These are phyloP conservation scores for Chenopodium quinoa DNA, from an alignment of 148 eudicot species.

Conservation along the genomic window DNA sequence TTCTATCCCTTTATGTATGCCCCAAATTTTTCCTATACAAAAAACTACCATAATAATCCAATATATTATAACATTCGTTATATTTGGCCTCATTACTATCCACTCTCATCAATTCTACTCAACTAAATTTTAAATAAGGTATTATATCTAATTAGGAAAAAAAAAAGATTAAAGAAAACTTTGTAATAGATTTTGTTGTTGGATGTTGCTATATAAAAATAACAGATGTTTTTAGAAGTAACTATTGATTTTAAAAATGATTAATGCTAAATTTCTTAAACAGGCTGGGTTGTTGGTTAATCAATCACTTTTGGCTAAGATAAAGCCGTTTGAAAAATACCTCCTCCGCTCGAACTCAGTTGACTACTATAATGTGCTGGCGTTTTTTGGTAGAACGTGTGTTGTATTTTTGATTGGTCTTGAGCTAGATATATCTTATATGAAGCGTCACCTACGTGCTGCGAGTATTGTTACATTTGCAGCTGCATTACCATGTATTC, in stretches of 20 bases:
- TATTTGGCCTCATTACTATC: no score
- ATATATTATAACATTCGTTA: no score
- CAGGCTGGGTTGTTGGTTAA: conserved; percentile 92
- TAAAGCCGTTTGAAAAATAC: conserved; percentile 35
- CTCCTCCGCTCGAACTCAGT: conserved; percentile 52
- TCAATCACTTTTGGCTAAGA: conserved; percentile 64
- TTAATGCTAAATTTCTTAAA: conserved; percentile 12
- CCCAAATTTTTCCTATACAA: no score
- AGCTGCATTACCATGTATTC: conserved; percentile 45
- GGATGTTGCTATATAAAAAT: no score
- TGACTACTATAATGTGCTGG: conserved; percentile 76
- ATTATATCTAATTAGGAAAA: no score
- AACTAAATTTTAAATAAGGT: no score
- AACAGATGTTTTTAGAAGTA: not conserved
- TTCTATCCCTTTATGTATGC: no score
- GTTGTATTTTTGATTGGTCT: conserved; percentile 87
- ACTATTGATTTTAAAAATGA: not conserved
- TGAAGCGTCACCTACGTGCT: conserved; percentile 54
- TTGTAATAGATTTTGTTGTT: no score
- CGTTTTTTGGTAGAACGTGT: conserved; percentile 64
- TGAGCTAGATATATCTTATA: conserved; percentile 66
- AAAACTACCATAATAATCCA: no score
- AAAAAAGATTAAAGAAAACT: no score
- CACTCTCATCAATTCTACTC: no score
- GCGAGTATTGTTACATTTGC: conserved; percentile 48